Conservation (phyloP, 2,329 filamentous ascomycete species). For the Aspergillus caelatus region DNA sequence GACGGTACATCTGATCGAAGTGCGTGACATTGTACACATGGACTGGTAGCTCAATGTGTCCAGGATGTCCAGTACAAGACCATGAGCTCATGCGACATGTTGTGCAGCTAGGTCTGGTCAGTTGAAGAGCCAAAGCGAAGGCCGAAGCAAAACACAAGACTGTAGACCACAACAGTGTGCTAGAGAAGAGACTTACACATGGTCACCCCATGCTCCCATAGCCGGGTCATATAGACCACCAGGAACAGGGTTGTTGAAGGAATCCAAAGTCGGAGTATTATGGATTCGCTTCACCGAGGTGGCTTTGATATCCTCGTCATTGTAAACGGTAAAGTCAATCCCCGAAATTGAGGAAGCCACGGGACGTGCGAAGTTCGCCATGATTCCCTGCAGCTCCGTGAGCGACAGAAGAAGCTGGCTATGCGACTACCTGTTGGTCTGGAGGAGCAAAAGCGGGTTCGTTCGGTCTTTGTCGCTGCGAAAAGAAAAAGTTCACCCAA, state of each 20-base stretch:
- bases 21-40: slow-evolving; percentile 97
- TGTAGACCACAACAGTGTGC: slow-evolving; percentile 8
- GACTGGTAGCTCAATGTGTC: slow-evolving; percentile 91
- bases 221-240: slow-evolving; percentile 92
- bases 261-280: slow-evolving; percentile 93
- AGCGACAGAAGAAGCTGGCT: slow-evolving; percentile 38
- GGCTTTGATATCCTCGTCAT: slow-evolving; percentile 77
- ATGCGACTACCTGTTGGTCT: slow-evolving; percentile 25
- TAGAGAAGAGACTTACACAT: slow-evolving; percentile 61
- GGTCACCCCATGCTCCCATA: slow-evolving; percentile 85
- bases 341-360: slow-evolving; percentile 80
- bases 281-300: slow-evolving; percentile 94
- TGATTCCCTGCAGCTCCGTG: slow-evolving; percentile 39
- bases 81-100: slow-evolving; percentile 85
- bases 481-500: slow-evolving; percentile 36
- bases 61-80: slow-evolving; percentile 87
- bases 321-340: slow-evolving; percentile 88
- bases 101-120: slow-evolving; percentile 66
- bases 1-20: slow-evolving; percentile 84
- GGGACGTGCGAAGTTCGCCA: slow-evolving; percentile 65
- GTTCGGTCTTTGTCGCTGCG: slow-evolving; percentile 32
- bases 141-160: slow-evolving; percentile 14
- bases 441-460: slow-evolving; percentile 29
- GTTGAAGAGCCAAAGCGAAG: slow-evolving; percentile 12
- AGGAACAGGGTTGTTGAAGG: slow-evolving; percentile 81